Conservation (phyloP, 2,329 filamentous ascomycete genomes). For the Fusarium redolens region DNA sequence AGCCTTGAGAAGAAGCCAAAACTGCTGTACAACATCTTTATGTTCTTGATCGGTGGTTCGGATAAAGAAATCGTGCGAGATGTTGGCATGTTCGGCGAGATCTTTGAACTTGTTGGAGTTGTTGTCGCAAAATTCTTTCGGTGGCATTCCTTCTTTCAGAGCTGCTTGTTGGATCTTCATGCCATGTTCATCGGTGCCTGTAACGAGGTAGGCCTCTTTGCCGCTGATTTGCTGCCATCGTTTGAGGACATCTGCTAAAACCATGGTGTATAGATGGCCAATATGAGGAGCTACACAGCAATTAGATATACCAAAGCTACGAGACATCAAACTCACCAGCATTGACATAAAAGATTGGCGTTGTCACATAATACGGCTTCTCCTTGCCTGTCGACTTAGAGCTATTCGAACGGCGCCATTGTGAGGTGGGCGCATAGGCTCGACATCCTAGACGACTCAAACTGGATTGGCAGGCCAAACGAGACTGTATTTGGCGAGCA, state of each 20-base stretch:
- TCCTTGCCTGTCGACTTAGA: constrained; percentile 60
- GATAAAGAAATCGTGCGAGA: constrained; percentile 88
- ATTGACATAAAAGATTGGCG: constrained; percentile 99
- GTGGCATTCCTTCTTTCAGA: constrained; percentile 72
- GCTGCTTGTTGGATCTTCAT: constrained; percentile 97
- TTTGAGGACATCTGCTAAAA: constrained; percentile 91
- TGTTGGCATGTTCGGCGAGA: constrained; percentile 75
- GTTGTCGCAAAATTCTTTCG: constrained; percentile 88
- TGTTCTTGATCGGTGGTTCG: constrained; percentile 90
- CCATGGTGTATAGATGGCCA: constrained; percentile 93
- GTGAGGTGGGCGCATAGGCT: constrained; percentile 34
- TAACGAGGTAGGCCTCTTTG: constrained; percentile 78
- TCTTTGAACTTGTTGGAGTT: constrained; percentile 83
- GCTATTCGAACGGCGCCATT: constrained; percentile 50
- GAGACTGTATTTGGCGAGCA: constrained; percentile 36
- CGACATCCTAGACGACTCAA: constrained; percentile 48
- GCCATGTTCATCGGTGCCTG: constrained; percentile 96
- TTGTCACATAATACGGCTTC: constrained; percentile 96
- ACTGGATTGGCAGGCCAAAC: constrained; percentile 23
- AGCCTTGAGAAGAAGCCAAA: constrained; percentile 81
- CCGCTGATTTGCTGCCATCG: constrained; percentile 87
- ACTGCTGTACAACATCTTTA: constrained; percentile 84
- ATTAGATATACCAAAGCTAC: not conserved
- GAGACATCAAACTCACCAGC: constrained; percentile 67
- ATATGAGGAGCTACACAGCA: constrained; percentile 82